Evolutionary conservation across 169 alveolate genomes (phyloP).

Genomic region (Plasmodium malariae): DNA sequence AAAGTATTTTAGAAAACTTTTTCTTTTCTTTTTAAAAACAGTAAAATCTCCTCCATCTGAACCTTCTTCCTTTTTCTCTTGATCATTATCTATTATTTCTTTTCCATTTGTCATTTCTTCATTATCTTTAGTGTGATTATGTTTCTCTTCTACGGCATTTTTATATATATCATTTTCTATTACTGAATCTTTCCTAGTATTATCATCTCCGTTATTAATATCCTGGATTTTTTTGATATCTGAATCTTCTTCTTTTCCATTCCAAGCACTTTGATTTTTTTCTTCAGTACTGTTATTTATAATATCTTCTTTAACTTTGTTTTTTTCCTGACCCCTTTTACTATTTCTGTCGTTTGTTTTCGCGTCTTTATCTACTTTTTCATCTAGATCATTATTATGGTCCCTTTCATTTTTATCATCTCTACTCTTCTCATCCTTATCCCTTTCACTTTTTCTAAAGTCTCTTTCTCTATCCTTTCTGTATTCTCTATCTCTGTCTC

Average conservation of each 20-base stretch:
- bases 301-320: slow-evolving; percentile 40
- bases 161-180: slow-evolving; percentile 16
- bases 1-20: slow-evolving; percentile 38
- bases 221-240: slow-evolving; percentile 19
- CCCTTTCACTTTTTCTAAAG: slow-evolving; percentile 10
- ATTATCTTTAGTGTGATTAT: slow-evolving; percentile 39
- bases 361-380: slow-evolving; percentile 21
- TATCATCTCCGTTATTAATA: background rate
- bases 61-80: slow-evolving; percentile 20
- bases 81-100: slow-evolving; percentile 9
- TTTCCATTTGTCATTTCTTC: slow-evolving; percentile 42
- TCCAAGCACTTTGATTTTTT: slow-evolving; percentile 14
- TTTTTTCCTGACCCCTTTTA: slow-evolving; percentile 43
- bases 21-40: slow-evolving; percentile 60
- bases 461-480: slow-evolving; percentile 53
- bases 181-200: background rate
- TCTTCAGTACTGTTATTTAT: slow-evolving; percentile 31
- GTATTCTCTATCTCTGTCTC: slow-evolving; percentile 74
- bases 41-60: slow-evolving; percentile 75
- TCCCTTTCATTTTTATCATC: slow-evolving; percentile 25
- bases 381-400: slow-evolving; percentile 20
- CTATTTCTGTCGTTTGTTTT: slow-evolving; percentile 29
- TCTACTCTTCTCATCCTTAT: slow-evolving; percentile 7
- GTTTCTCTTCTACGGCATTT: background rate
- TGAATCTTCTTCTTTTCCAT: slow-evolving; percentile 15